Evolutionary conservation across 306 rosid species (phyloP).

Genomic region (Arachis stenosperma): DNA sequence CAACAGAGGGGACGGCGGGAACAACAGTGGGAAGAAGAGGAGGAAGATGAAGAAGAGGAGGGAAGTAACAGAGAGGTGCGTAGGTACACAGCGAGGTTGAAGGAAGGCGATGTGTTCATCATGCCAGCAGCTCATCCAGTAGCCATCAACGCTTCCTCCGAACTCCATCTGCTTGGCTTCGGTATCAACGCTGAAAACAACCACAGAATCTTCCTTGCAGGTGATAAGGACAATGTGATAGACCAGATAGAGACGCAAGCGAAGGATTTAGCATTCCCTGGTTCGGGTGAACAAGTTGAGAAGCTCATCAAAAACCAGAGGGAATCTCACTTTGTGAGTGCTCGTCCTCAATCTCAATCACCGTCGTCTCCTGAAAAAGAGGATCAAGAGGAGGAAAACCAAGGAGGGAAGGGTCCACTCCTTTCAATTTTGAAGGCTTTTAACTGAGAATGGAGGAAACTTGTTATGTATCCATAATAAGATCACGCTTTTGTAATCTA

Average conservation of each 20-base stretch:
- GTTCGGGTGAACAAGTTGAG: slow-evolving; percentile 38
- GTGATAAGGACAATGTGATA: slow-evolving; percentile 46
- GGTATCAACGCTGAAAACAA: slow-evolving; percentile 51
- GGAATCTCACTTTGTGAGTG: slow-evolving; percentile 44
- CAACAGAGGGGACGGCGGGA: background rate
- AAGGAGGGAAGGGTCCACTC: background rate
- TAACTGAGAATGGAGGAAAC: background rate
- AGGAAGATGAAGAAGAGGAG: background rate
- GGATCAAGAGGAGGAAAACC: background rate
- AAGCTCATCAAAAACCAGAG: slow-evolving; percentile 35
- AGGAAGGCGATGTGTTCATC: slow-evolving; percentile 31
- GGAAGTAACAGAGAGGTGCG: background rate
- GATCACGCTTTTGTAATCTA: no score
- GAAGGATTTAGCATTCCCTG: slow-evolving; percentile 37
- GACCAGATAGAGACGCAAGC: slow-evolving; percentile 37
- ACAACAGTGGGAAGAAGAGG: background rate
- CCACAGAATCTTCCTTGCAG: slow-evolving; percentile 54
- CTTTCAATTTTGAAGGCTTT: slow-evolving; percentile 36
- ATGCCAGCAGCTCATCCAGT: slow-evolving; percentile 52
- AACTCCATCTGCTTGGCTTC: slow-evolving; percentile 36
- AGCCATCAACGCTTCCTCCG: slow-evolving; percentile 35
- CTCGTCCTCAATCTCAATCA: slow-evolving; percentile 17
- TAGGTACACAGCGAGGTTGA: slow-evolving; percentile 28
- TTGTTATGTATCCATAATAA: background rate
- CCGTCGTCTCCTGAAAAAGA: no score